Evolutionary conservation across 2,329 filamentous ascomycete species (phyloP), one percentile per base, ranked within the genome.

Genomic region (Myriosclerotinia duriaeana): DNA sequence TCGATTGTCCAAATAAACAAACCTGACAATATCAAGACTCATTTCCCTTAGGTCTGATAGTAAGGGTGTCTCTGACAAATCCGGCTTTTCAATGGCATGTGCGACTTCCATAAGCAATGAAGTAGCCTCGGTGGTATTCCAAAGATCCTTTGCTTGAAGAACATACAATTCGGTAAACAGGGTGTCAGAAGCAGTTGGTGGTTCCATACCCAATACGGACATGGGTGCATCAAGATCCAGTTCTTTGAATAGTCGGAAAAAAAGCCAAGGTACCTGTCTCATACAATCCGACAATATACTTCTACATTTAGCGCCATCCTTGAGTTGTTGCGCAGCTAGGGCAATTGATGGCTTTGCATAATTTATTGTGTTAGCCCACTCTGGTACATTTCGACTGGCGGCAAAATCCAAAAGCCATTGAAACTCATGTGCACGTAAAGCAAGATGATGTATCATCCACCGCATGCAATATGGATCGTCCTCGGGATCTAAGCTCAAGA

Each of bases 381-480:
- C 75, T 77, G 74, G 69, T 78, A 87, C 75, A 68, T 79, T 73
- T 73, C 80, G 77, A 73, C 82, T 76, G 69, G 84, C 80, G 75
- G 87, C 70, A 50, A 97, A 82, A 36, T 91, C 85, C 36, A 96
- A 79, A 62, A 97, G 86, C 80, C 91, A 92, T 48, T 89, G 81
- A 2, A 89, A 86, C 73, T 96, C 89, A 69, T 89, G 84, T 4
- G 92, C 90, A 65, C 92, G 87, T n/a, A 98, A 82, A 2, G 93
- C 92, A 64, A 97, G 83, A 70, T 92, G 87, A 75, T 97, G 94
- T 59, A 97, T 86, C 69, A 92, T 84, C 65, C 97, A 85, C 68
- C 88, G 84, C 74, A 97, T 86, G 56, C 87, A 91, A 74, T 97
- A 97, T 0, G 93, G 93, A 75, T 99, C 95, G 5, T 82, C 80